Conservation (phyloP, 768 basidiomycete genomes). For the Paxillus rubicundulus region DNA sequence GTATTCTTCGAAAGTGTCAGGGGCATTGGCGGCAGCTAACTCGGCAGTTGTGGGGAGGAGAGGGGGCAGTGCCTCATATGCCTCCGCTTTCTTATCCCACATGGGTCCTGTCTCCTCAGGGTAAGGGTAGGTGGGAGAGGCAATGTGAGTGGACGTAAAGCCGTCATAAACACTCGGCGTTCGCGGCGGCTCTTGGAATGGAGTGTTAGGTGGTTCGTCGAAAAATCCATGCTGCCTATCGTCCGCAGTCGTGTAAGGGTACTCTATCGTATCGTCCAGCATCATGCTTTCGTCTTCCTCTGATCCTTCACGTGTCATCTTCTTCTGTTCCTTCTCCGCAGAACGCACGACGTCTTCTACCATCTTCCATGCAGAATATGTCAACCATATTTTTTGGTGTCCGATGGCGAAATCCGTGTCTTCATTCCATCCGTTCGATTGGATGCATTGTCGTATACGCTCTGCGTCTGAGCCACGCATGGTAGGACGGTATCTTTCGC, state of each 20-base stretch:
- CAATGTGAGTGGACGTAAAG: slow-evolving; percentile 20
- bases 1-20: slow-evolving; percentile 48
- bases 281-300: slow-evolving; percentile 49
- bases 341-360: slow-evolving; percentile 56
- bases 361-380: slow-evolving; percentile 56
- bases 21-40: slow-evolving; percentile 42
- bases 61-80: slow-evolving; percentile 30
- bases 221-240: slow-evolving; percentile 32
- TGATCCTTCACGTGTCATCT: slow-evolving; percentile 36
- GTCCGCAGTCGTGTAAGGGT: slow-evolving; percentile 32
- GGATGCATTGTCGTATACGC: slow-evolving; percentile 49
- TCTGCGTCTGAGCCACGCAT: slow-evolving; percentile 47
- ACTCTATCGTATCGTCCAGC: slow-evolving; percentile 40
- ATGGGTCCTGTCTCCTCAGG: slow-evolving; percentile 39
- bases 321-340: slow-evolving; percentile 48
- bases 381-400: slow-evolving; percentile 52
- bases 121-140: slow-evolving; percentile 26
- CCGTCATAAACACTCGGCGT: slow-evolving; percentile 28
- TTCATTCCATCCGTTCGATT: slow-evolving; percentile 51
- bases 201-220: slow-evolving; percentile 28
- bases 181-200: slow-evolving; percentile 31
- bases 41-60: slow-evolving; percentile 36
- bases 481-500: slow-evolving; percentile 51
- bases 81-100: slow-evolving; percentile 44
- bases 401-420: slow-evolving; percentile 56